Conservation (phyloP, 164 flowering plant genomes). For the Chimonanthus praecox region DNA sequence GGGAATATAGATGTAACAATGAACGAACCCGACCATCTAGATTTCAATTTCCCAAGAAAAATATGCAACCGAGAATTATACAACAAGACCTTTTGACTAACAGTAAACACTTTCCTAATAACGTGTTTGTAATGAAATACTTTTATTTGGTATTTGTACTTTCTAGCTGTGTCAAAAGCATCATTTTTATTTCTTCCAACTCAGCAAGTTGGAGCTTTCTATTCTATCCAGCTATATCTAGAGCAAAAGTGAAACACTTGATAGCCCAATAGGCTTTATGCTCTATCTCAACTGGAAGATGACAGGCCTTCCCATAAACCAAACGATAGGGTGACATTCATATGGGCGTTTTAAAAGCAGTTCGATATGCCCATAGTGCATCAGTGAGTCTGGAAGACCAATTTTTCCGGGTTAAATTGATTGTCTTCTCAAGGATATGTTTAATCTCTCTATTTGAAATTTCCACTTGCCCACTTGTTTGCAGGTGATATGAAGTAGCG, state of each 20-base stretch:
- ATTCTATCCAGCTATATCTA: not conserved
- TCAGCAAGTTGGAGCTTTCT: not conserved
- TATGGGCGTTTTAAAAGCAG: conserved; percentile 10
- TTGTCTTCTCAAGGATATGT: not conserved
- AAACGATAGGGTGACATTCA: conserved; percentile 9
- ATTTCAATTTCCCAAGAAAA: not conserved
- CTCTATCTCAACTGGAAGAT: conserved; percentile 13
- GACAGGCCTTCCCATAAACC: conserved; percentile 14
- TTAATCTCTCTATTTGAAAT: not conserved
- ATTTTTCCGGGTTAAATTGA: not conserved
- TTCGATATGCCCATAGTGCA: conserved; percentile 2
- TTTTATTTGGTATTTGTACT: not conserved
- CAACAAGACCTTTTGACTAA: not conserved
- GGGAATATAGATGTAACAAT: too few relatives aligned
- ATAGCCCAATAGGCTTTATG: conserved; percentile 14
- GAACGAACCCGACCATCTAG: not conserved
- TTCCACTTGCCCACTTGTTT: not conserved
- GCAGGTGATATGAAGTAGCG: not conserved
- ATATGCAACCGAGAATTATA: not conserved
- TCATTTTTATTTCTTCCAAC: not conserved
- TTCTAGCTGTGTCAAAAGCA: not conserved
- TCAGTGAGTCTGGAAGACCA: not conserved
- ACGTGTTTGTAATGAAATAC: not conserved
- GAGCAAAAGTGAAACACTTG: not conserved
- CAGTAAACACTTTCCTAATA: not conserved